Evolutionary conservation across 331 rosid genomes (phyloP).

Genomic region (Pyrus hybrid): DNA sequence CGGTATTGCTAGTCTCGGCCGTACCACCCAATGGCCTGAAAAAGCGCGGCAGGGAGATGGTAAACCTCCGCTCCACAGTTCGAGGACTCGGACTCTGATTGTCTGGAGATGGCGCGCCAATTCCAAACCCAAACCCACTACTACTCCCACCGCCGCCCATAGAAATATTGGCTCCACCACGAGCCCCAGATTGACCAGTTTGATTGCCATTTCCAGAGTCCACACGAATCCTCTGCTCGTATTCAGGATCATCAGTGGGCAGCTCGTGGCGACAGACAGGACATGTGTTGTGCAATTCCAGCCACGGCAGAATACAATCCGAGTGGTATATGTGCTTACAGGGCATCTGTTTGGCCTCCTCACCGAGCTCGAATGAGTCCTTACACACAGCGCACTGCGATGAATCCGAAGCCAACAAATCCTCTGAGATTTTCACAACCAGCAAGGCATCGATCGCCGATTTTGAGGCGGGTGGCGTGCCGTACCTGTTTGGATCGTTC

Average conservation of each 20-base stretch:
- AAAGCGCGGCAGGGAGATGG: constrained; percentile 58
- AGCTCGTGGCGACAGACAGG: constrained; percentile 84
- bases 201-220: constrained; percentile 19
- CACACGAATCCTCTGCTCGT: constrained; percentile 52
- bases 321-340: constrained; percentile 80
- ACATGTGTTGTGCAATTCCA: constrained; percentile 79
- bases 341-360: constrained; percentile 74
- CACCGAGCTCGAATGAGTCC: constrained; percentile 58
- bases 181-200: constrained; percentile 15
- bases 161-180: constrained; percentile 16
- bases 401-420: constrained; percentile 53
- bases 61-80: constrained; percentile 41
- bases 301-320: constrained; percentile 80
- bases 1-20: constrained; percentile 65
- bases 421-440: constrained; percentile 39
- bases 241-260: constrained; percentile 76
- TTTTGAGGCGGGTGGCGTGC: constrained; percentile 81
- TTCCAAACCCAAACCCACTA: constrained; percentile 7
- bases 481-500: constrained; percentile 77
- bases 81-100: constrained; percentile 27
- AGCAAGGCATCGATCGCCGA: constrained; percentile 56
- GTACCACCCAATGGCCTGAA: constrained; percentile 34
- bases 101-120: constrained; percentile 25
- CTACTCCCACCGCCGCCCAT: constrained; percentile 14
- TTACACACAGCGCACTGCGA: constrained; percentile 91